A percentile compares a stretch with the other conserved stretches of the same genome.
phyloP scores from a whole-genome alignment of 805 yeast species.

The Saccharomycopsis selenospora region DNA sequence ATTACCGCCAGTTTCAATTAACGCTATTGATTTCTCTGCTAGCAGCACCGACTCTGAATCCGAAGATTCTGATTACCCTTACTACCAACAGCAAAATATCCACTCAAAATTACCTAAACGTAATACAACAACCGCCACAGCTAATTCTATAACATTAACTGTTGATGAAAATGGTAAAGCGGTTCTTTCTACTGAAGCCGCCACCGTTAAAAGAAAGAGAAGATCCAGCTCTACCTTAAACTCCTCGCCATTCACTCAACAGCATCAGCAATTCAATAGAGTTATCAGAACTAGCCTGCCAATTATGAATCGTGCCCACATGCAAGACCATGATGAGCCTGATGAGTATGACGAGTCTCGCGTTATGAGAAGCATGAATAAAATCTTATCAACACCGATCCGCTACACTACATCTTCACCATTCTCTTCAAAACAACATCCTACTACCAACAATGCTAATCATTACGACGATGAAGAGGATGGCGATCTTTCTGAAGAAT shows the following conservation, averaged over 20 bases:
- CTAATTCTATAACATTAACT: background rate
- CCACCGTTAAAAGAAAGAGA: background rate
- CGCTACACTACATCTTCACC: background rate
- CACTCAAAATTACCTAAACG: background rate
- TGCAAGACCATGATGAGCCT: no score
- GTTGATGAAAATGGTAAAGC: conserved; percentile 8
- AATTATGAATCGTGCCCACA: no score
- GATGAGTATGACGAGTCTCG: background rate
- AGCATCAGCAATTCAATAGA: background rate
- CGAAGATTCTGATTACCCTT: background rate
- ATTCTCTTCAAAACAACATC: no score
- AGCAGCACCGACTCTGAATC: conserved; percentile 9
- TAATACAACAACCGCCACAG: no score
- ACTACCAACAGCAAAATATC: background rate
- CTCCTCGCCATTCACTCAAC: conserved; percentile 13
- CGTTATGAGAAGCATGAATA: background rate
- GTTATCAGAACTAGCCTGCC: no score
- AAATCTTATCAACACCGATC: background rate
- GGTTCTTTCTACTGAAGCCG: conserved; percentile 1
- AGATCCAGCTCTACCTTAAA: background rate
- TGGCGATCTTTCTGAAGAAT: conserved; percentile 6
- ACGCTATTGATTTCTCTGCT: conserved; percentile 11
- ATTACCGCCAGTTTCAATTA: conserved; percentile 17
- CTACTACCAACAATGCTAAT: background rate
- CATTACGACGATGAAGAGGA: conserved; percentile 1